These are phyloP conservation scores for Fusarium sp. DNA, from an alignment of 2,329 filamentous ascomycete species.

Conservation along the genomic window DNA sequence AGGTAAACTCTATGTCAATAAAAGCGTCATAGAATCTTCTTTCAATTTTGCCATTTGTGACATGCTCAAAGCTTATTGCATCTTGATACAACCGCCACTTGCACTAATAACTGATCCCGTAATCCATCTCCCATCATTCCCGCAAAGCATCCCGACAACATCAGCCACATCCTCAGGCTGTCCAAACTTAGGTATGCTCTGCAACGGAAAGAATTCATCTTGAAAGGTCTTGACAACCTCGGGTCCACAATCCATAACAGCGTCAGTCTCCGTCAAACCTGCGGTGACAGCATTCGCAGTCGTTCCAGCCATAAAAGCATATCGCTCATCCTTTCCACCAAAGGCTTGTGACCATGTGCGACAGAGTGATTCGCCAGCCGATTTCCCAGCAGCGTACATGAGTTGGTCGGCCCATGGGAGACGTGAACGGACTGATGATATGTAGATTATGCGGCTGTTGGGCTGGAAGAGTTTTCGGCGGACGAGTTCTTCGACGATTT, in stretches of 20 bases:
- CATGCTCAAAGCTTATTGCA: constrained; percentile 15
- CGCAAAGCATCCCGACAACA: constrained; percentile 48
- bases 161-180: constrained; percentile 51
- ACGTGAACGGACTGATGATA: constrained; percentile 47
- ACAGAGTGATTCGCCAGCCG: constrained; percentile 49
- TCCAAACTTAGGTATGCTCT: constrained; percentile 46
- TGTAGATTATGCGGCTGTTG: constrained; percentile 49
- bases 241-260: constrained; percentile 46
- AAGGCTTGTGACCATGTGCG: constrained; percentile 50
- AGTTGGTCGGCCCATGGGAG: constrained; percentile 48
- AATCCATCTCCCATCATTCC: constrained; percentile 48
- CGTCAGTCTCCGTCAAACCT: constrained; percentile 48
- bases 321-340: constrained; percentile 48
- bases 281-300: constrained; percentile 48
- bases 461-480: constrained; percentile 44
- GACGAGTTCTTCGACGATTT: constrained; percentile 50
- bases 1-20: neutral
- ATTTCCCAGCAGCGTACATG: constrained; percentile 49
- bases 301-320: constrained; percentile 48
- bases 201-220: constrained; percentile 47
- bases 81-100: constrained; percentile 49
- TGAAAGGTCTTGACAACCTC: constrained; percentile 46
- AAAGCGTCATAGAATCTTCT: accelerated
- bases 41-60: accelerated
- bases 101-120: constrained; percentile 50